Evolutionary conservation across 164 flowering plant species (phyloP), one percentile per base, ranked within the genome.

Genomic region (Magnolia officinalis): DNA sequence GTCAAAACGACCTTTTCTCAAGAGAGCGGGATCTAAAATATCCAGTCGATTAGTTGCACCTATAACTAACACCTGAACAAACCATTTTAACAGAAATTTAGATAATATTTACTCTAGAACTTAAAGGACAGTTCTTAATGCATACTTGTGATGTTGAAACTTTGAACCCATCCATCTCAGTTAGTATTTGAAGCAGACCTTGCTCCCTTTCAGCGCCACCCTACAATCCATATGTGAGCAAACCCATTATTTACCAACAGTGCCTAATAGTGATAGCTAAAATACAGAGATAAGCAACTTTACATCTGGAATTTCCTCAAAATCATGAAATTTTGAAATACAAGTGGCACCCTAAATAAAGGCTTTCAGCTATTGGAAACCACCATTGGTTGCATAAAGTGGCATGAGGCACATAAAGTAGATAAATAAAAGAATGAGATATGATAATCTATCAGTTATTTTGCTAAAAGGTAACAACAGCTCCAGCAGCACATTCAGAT

Each of bases 161-260:
- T 84, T 90, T 94, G 79, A 96, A 96, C 64, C 99, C 99, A 89
- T 96, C 99, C 98, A 96, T 84, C 85, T 96, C 99, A 18, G 98
- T 96, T 71, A 96, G 82, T 76, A 96, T 94, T 85, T 96, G 99
- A 84, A 96, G 97, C 72, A 96, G 82, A 23, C 99, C 98, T 84
- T 92, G 98, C 79, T 96, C 99, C 80, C 99, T 89, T 84, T 96
- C 99, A 59, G 99, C 98, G 75, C 99, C 99, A 80, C 99, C 99
- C 98, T 95, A 77, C 55, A 76, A 70, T 59, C 75, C 79, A 50
- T 64, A 49, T 76, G 65, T 52, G 18, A 74, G 65, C 52, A n/a
- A 74, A 63, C 75, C 14, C 59, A 61, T 58, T 64, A 75, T 16
- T 26, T 68, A 14, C 51, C 51, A 68, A 19, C 67, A 19, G 58